These are phyloP conservation scores for Nicotiana knightiana DNA, from an alignment of 257 asterid genomes.

Conservation along the genomic window DNA sequence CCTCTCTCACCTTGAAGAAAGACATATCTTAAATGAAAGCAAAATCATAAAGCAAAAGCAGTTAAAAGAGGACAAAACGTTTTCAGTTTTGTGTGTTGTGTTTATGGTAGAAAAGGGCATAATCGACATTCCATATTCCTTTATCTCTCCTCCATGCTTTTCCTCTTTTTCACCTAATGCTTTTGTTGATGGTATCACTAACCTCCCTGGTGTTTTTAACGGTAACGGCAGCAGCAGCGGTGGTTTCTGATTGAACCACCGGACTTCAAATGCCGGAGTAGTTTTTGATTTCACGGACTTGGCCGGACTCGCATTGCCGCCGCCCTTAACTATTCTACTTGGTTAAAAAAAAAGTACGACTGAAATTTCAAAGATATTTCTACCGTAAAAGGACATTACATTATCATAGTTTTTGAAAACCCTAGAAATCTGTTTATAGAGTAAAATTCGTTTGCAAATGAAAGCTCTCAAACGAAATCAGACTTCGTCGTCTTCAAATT, in stretches of 20 bases:
- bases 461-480: conserved; percentile 85
- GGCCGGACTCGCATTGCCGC: conserved; percentile 69
- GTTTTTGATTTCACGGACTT: conserved; percentile 61
- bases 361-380: conserved; percentile 43
- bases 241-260: conserved; percentile 29
- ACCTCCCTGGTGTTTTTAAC: background rate
- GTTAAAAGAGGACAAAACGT: background rate
- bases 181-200: conserved; percentile 24
- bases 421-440: conserved; percentile 31
- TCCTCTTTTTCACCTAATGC: conserved; percentile 10
- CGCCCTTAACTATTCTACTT: conserved; percentile 46
- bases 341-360: conserved; percentile 56
- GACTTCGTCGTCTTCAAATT: conserved; percentile 68
- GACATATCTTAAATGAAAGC: background rate
- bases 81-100: background rate
- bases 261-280: conserved; percentile 40
- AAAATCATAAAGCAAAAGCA: background rate
- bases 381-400: background rate
- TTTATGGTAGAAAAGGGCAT: background rate
- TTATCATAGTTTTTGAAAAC: conserved; percentile 53
- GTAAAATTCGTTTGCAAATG: conserved; percentile 39
- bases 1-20: background rate
- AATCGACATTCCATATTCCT: background rate
- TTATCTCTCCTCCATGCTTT: background rate
- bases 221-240: conserved; percentile 10